These are phyloP conservation scores for Rosa persica DNA, from an alignment of 306 rosid species.

Conservation along the genomic window DNA sequence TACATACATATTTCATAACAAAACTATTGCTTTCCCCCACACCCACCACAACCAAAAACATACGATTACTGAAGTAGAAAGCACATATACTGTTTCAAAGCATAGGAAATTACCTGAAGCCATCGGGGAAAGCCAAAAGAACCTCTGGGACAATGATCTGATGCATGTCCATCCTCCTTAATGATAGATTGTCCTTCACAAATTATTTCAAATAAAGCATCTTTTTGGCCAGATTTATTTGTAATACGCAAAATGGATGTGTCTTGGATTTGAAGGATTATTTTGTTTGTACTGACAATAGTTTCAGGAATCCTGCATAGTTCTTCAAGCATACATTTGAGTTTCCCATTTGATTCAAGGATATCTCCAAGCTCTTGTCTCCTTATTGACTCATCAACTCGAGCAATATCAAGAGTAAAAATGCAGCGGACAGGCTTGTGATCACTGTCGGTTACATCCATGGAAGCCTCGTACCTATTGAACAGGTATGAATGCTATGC, in stretches of 20 bases:
- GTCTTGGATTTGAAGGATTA: slow-evolving; percentile 90
- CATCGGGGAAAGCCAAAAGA: slow-evolving; percentile 91
- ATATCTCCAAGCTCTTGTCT: slow-evolving; percentile 90
- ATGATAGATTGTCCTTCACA: slow-evolving; percentile 76
- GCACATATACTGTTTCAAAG: slow-evolving; percentile 19
- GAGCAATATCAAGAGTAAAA: slow-evolving; percentile 75
- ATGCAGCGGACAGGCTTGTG: slow-evolving; percentile 98
- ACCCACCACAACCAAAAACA: slow-evolving; percentile 7
- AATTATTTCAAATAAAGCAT: slow-evolving; percentile 68
- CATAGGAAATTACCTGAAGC: slow-evolving; percentile 78
- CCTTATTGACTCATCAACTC: slow-evolving; percentile 86
- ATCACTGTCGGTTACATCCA: slow-evolving; percentile 98
- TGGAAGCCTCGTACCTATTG: slow-evolving; percentile 87
- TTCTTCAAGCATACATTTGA: slow-evolving; percentile 52
- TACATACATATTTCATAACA: neutral
- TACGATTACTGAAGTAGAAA: neutral
- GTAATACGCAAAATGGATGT: slow-evolving; percentile 82
- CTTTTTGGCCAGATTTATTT: slow-evolving; percentile 59
- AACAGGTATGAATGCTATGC: slow-evolving; percentile 14
- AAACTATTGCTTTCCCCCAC: neutral
- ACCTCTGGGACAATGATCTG: slow-evolving; percentile 62
- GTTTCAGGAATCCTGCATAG: slow-evolving; percentile 83
- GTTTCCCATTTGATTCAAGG: slow-evolving; percentile 63
- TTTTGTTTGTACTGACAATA: slow-evolving; percentile 87
- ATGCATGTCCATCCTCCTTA: slow-evolving; percentile 49